These are phyloP conservation scores for Bacidia gigantensis DNA, from an alignment of 495 filamentous ascomycete genomes.

Conservation along the genomic window DNA sequence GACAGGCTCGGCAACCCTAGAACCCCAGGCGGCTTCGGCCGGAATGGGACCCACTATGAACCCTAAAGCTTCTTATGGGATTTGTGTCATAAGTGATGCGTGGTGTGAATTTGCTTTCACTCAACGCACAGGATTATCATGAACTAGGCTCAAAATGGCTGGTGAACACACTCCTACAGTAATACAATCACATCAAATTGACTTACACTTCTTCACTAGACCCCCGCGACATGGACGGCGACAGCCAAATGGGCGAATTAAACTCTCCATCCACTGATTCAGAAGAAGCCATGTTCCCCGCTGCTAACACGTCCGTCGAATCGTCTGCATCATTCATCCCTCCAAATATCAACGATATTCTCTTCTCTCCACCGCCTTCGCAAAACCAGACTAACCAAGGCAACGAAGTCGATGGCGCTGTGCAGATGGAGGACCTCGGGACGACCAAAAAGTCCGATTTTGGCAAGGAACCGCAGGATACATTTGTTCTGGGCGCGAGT, in stretches of 20 bases:
- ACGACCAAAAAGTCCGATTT: constrained; percentile 4
- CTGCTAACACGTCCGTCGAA: constrained; percentile 18
- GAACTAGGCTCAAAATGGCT: too few species aligned
- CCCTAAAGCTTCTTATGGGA: too few species aligned
- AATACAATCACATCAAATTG: too few species aligned
- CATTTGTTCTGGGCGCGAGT: constrained; percentile 13
- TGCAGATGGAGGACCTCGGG: constrained; percentile 3
- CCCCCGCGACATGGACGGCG: constrained; percentile 35
- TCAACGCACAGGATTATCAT: too few species aligned
- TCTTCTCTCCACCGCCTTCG: constrained; percentile 37
- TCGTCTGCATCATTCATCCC: constrained; percentile 5
- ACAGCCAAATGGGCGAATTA: constrained; percentile 43
- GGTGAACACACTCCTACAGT: too few species aligned
- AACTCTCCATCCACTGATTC: constrained; percentile 35
- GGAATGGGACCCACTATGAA: too few species aligned
- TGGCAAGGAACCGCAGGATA: constrained; percentile 17
- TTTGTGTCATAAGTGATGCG: too few species aligned
- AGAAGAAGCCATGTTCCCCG: constrained; percentile 18
- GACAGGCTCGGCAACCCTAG: too few species aligned
- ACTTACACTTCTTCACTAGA: neutral
- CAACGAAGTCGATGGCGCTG: constrained; percentile 7
- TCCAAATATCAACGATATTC: neutral
- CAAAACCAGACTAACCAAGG: constrained; percentile 22
- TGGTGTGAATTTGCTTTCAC: too few species aligned
- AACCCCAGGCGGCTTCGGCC: too few species aligned